These are phyloP conservation scores for Trichoderma afroharzianum DNA, from an alignment of 2,329 filamentous ascomycete genomes.

Conservation along the genomic window DNA sequence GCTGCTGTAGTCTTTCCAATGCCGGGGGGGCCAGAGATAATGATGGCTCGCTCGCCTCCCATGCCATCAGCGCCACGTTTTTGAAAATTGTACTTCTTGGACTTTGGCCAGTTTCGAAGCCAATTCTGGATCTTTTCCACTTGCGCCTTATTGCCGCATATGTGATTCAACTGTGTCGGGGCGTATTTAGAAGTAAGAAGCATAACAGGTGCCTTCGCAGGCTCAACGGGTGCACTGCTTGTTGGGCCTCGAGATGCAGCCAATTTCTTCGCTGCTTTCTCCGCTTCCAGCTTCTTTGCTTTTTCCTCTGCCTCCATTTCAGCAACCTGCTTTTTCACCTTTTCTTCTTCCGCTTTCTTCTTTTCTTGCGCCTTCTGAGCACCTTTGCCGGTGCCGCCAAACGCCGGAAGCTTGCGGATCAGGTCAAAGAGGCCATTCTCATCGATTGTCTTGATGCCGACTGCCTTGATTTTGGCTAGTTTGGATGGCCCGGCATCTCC, in stretches of 20 bases:
- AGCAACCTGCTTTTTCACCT: conserved; percentile 72
- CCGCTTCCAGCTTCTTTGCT: conserved; percentile 49
- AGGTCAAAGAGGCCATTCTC: conserved; percentile 88
- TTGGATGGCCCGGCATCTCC: conserved; percentile 92
- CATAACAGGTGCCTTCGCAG: conserved; percentile 54
- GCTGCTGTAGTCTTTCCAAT: conserved; percentile 98
- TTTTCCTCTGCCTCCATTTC: conserved; percentile 85
- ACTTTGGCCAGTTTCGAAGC: conserved; percentile 78
- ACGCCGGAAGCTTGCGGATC: conserved; percentile 74
- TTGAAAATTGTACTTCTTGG: conserved; percentile 77
- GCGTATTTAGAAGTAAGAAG: conserved; percentile 97
- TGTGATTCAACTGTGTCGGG: conserved; percentile 76
- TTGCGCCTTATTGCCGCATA: conserved; percentile 88
- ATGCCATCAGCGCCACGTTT: conserved; percentile 79
- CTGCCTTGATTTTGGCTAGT: conserved; percentile 74
- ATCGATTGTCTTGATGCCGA: conserved; percentile 85
- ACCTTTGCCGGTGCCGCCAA: conserved; percentile 83
- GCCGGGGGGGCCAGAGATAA: conserved; percentile 90
- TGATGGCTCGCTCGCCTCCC: conserved; percentile 81
- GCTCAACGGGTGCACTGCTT: conserved; percentile 34
- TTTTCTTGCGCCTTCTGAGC: conserved; percentile 84
- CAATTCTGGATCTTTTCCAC: conserved; percentile 89
- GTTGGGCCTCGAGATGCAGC: conserved; percentile 31
- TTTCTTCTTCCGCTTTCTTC: conserved; percentile 77
- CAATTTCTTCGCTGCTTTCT: conserved; percentile 46